Percentiles rank a stretch among this genome's conserved stretches.
Evolutionary conservation across 2,329 filamentous ascomycete species (phyloP).

Genomic region (Arthrobotrys sphaeroides): DNA sequence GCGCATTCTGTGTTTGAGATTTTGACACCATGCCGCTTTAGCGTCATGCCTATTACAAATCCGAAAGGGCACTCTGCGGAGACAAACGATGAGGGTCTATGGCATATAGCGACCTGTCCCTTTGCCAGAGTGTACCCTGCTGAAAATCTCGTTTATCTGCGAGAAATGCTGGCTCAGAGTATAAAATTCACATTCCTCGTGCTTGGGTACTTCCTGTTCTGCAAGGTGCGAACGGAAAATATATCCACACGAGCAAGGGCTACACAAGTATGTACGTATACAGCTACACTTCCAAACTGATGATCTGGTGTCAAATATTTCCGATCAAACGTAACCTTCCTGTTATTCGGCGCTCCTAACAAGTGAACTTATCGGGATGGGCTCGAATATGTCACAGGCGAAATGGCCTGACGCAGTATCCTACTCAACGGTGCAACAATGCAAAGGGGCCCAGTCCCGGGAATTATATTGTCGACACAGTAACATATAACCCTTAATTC

Average conservation of each 20-base stretch:
- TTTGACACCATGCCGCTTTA: conserved; percentile 26
- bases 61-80: conserved; percentile 8
- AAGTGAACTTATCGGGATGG: no score
- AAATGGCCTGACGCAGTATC: no score
- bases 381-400: no score
- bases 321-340: neutral
- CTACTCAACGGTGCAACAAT: no score
- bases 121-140: neutral
- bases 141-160: conserved; percentile 28
- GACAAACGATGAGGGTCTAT: neutral
- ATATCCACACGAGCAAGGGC: conserved; percentile 6
- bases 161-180: neutral
- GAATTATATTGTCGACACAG: neutral
- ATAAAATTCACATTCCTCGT: neutral
- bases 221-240: conserved; percentile 25
- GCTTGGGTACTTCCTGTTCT: conserved; percentile 1
- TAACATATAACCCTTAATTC: neutral
- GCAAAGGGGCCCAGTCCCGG: no score
- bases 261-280: no score
- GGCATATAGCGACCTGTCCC: conserved; percentile 5
- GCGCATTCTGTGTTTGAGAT: conserved; percentile 4
- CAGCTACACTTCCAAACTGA: no score
- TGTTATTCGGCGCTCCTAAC: no score
- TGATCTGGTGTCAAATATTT: neutral
- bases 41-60: conserved; percentile 24